A percentile compares a stretch with the other conserved stretches of the same genome.
Conservation (phyloP, 1,284 basidiomycete species). For the Cryptococcus wingfieldii region DNA sequence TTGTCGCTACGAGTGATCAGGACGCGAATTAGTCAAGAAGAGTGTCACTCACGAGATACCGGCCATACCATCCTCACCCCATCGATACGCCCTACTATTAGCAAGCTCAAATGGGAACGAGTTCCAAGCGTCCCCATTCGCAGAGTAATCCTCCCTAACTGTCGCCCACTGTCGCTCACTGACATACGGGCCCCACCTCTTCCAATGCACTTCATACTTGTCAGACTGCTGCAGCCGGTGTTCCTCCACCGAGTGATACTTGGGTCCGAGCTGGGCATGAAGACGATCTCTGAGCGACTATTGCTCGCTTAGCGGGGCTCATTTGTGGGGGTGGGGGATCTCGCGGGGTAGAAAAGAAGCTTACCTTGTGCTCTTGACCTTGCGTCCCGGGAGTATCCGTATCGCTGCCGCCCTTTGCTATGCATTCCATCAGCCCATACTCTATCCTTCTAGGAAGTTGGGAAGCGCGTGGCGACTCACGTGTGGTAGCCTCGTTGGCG, state of each 20-base stretch:
- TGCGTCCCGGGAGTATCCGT: constrained; percentile 36
- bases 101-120: constrained; percentile 96
- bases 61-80: constrained; percentile 97
- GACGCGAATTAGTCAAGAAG: not conserved
- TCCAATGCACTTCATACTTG: constrained; percentile 77
- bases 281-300: constrained; percentile 46
- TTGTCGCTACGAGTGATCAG: constrained; percentile 60
- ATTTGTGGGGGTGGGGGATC: not conserved
- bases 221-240: constrained; percentile 64
- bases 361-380: constrained; percentile 23
- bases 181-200: constrained; percentile 96
- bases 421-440: not conserved
- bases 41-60: constrained; percentile 65
- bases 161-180: constrained; percentile 98
- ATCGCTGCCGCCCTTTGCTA: constrained; percentile 28
- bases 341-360: not conserved
- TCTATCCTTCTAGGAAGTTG: not conserved
- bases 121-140: constrained; percentile 93
- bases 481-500: constrained; percentile 22
- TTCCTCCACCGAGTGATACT: constrained; percentile 48
- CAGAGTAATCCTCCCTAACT: constrained; percentile 96
- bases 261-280: constrained; percentile 33
- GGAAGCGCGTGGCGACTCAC: constrained; percentile 7
- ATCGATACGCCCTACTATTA: constrained; percentile 89
- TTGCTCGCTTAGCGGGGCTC: not conserved